Conservation (phyloP, 139 green algal species). For the Auxenochlorella protothecoides region DNA sequence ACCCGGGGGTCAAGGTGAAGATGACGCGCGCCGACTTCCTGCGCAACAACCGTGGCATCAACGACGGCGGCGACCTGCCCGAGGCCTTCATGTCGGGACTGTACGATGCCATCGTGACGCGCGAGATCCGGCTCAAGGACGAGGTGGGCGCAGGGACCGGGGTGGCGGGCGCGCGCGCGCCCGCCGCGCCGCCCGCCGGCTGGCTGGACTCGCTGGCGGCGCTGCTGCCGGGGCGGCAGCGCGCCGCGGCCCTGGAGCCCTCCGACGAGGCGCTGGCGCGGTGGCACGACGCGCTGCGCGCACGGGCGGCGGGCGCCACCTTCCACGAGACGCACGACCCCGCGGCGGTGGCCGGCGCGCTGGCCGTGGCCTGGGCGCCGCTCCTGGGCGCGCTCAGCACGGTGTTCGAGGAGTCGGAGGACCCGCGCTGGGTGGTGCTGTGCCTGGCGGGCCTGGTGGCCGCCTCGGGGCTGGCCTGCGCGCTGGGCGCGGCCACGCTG, state of each 20-base stretch:
- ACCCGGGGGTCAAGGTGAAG: conserved; percentile 74
- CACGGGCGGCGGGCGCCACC: conserved; percentile 26
- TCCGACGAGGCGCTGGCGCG: conserved; percentile 24
- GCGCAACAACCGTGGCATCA: conserved; percentile 97
- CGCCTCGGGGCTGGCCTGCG: conserved; percentile 47
- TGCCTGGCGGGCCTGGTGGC: conserved; percentile 62
- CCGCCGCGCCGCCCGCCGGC: not conserved
- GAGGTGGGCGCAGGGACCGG: not conserved
- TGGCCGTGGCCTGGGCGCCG: conserved; percentile 88
- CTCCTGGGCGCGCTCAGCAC: conserved; percentile 72
- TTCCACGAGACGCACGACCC: conserved; percentile 65
- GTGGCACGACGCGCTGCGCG: not conserved
- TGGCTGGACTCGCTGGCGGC: conserved; percentile 34
- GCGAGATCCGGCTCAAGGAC: conserved; percentile 97
- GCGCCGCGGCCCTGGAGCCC: not conserved
- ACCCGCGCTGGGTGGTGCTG: conserved; percentile 45
- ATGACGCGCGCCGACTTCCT: conserved; percentile 74
- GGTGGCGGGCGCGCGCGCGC: not conserved
- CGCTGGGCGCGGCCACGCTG: conserved; percentile 75
- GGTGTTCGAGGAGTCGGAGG: conserved; percentile 70
- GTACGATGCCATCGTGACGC: conserved; percentile 89
- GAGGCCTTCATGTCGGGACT: conserved; percentile 74
- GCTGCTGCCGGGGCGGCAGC: conserved; percentile 43
- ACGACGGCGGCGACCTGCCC: conserved; percentile 84
- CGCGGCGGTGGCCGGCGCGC: conserved; percentile 75